A percentile compares a stretch with the other conserved stretches of the same genome.
Evolutionary conservation across 2,329 filamentous ascomycete species (phyloP).

Genomic region (Lasiodiplodia hormozganensis): DNA sequence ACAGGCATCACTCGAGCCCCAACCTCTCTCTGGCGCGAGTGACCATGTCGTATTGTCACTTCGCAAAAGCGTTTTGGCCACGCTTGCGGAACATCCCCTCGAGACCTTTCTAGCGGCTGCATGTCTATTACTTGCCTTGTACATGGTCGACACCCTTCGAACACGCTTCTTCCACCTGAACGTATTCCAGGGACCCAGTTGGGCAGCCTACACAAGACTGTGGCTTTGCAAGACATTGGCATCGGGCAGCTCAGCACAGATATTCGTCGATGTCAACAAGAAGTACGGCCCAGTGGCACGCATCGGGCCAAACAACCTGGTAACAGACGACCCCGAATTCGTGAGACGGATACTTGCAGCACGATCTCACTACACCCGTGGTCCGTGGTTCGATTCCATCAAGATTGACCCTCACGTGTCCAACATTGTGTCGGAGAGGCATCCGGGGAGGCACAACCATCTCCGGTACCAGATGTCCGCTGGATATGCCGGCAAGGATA

Average conservation of each 20-base stretch:
- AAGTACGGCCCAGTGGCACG: conserved; percentile 48
- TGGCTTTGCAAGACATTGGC: neutral
- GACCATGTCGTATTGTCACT: neutral
- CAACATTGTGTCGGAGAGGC: conserved; percentile 48
- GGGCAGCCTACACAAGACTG: conserved; percentile 7
- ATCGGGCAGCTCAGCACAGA: conserved; percentile 9
- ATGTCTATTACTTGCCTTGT: neutral
- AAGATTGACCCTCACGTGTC: conserved; percentile 49
- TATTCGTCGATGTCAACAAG: neutral
- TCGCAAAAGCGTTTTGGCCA: neutral
- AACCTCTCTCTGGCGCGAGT: neutral
- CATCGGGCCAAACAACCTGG: conserved; percentile 56
- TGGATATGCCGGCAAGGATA: conserved; percentile 51
- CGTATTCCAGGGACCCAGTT: neutral
- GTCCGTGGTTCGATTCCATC: conserved; percentile 43
- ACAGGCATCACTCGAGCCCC: neutral
- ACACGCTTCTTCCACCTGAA: conserved; percentile 4
- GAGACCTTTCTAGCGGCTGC: neutral
- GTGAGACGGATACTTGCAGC: conserved; percentile 51
- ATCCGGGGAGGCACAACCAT: conserved; percentile 47
- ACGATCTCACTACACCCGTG: conserved; percentile 50
- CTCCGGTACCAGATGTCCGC: conserved; percentile 47
- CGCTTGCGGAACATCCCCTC: neutral
- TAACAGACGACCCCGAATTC: conserved; percentile 58
- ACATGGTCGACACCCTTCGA: neutral